Percentiles rank a stretch among this genome's conserved stretches.
Conservation (phyloP, 1,284 basidiomycete species). For the Omphalotus olearius region DNA sequence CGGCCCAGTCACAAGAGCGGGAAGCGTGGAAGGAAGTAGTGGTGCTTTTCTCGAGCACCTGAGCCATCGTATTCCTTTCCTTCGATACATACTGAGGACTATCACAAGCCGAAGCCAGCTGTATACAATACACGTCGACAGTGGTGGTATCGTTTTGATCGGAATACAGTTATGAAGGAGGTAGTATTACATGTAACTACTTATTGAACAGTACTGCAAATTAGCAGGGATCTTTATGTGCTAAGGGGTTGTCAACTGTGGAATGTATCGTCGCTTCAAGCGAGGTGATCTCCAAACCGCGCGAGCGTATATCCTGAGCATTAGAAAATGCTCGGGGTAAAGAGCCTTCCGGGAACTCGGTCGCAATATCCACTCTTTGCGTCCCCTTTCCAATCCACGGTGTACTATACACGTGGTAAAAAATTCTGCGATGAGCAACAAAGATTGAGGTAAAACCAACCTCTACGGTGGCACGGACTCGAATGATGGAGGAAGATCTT, state of each 20-base stretch:
- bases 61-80: no score
- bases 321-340: constrained; percentile 11
- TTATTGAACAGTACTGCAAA: no score
- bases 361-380: constrained; percentile 29
- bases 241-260: no score
- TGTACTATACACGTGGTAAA: constrained; percentile 22
- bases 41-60: no score
- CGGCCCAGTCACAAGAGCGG: constrained; percentile 45
- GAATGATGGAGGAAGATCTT: constrained; percentile 34
- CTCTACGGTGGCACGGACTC: constrained; percentile 27
- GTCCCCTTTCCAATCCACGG: constrained; percentile 18
- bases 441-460: constrained; percentile 22
- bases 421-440: background rate
- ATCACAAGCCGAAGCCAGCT: constrained; percentile 1
- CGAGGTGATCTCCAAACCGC: no score
- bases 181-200: no score
- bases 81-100: constrained; percentile 8
- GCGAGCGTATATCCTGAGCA: background rate
- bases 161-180: no score
- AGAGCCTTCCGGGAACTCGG: constrained; percentile 26
- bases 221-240: no score
- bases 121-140: no score
- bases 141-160: no score
- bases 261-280: no score
- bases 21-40: constrained; percentile 22